Evolutionary conservation across 1,284 basidiomycete species (phyloP), one percentile per base, ranked within the genome.

Genomic region (Gymnopus androsaceus): DNA sequence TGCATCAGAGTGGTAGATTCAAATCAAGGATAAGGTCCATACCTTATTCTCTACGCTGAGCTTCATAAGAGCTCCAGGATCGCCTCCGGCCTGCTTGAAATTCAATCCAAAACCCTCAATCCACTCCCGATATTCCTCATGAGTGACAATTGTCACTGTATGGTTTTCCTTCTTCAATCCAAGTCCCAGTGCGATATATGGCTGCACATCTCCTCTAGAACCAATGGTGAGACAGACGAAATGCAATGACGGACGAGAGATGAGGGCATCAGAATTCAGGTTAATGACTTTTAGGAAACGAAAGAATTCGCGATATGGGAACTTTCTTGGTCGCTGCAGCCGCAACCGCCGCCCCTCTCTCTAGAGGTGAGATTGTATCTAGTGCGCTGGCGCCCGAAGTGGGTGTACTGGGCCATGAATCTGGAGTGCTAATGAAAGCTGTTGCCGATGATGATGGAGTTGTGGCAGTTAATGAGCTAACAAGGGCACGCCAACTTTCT

Each of bases 1-100:
- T n/a, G 45, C 14, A 41, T 46, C 25, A 51, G 28, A 31, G 27
- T 17, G 14, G 17, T 14, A 21, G 14, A 19, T 4, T 8, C n/a
- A 25, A 48, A 8, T 33, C 38, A 44, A 21, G 30, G 40, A 19
- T 45, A 15, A 50, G n/a, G n/a, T 11, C 25, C 17, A 53, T 57
- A 80, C 80, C 72, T 81, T 84, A 66, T 89, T 84, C 53, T 82
- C 80, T 0, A 83, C 81, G 59, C 79, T 82, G 17, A 82, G 66
- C 61, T 82, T 80, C 79, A 81, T 80, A 66, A 92, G 69, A 31
- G 86, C 85, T 0, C 86, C 89, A 0, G 90, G 90, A 69, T 93
- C 90, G 2, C 90, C 90, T 3, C 90, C 90, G 5, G 89, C 85
- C 47, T 83, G 79, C 17, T 83, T 75, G 69, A 91, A 89, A 45